These are phyloP conservation scores for Suillus brevipes DNA, from an alignment of 768 basidiomycete genomes.

Conservation along the genomic window DNA sequence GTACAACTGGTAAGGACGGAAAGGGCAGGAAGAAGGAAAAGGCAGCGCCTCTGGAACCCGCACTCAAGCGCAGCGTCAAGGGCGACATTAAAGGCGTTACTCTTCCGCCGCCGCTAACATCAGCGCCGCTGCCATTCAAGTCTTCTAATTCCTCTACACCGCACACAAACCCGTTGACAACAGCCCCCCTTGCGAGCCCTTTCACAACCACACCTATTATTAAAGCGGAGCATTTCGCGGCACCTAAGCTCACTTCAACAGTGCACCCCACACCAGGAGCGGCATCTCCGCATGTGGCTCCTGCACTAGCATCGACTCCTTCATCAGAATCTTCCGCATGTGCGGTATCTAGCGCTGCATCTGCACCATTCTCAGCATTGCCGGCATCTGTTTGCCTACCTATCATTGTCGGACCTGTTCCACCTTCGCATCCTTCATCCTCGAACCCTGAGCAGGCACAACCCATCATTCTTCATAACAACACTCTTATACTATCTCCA, in stretches of 20 bases:
- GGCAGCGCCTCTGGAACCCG: slow-evolving; percentile 51
- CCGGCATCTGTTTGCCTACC: slow-evolving; percentile 61
- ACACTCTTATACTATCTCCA: slow-evolving; percentile 82
- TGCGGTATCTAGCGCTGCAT: slow-evolving; percentile 10
- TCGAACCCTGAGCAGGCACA: slow-evolving; percentile 42
- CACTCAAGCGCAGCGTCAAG: slow-evolving; percentile 70
- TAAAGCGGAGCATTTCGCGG: slow-evolving; percentile 23
- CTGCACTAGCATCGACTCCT: slow-evolving; percentile 22
- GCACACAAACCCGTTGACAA: slow-evolving; percentile 11
- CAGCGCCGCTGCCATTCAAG: slow-evolving; percentile 49
- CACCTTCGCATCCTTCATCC: slow-evolving; percentile 55
- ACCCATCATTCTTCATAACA: slow-evolving; percentile 82
- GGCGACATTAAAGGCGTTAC: slow-evolving; percentile 57
- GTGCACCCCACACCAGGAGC: slow-evolving; percentile 15
- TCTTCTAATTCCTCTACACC: slow-evolving; percentile 5
- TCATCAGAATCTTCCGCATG: slow-evolving; percentile 22
- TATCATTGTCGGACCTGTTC: slow-evolving; percentile 75
- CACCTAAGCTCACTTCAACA: slow-evolving; percentile 12
- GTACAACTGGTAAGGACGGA: slow-evolving; percentile 38
- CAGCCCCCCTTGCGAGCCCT: slow-evolving; percentile 9
- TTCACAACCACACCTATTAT: slow-evolving; percentile 15
- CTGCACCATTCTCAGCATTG: slow-evolving; percentile 32
- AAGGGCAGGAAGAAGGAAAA: slow-evolving; percentile 63
- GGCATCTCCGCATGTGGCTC: slow-evolving; percentile 8
- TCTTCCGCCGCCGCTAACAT: slow-evolving; percentile 69